Evolutionary conservation across 2,329 filamentous ascomycete species (phyloP), one percentile per base, ranked within the genome.

Genomic region (Cladosporium sp.): DNA sequence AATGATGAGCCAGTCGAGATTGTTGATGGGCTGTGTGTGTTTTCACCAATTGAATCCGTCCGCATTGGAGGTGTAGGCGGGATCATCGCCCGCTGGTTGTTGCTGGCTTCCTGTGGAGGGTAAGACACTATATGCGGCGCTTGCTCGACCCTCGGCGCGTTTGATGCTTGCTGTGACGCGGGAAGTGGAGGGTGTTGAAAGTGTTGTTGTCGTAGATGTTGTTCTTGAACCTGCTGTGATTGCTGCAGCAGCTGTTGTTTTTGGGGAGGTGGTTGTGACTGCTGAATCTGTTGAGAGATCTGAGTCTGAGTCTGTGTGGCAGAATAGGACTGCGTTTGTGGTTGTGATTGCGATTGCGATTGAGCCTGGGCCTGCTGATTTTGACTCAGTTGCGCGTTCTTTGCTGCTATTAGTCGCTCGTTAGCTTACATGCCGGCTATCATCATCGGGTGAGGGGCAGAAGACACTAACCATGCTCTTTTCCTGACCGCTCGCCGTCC

Each of bases 51-150:
- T 4, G 86, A 84, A 63, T 93, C 89, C 34, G 87, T 84, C 59
- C 87, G 86, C 80, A 95, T 85, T 54, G 91, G 90, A 55, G 92
- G 90, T 43, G 90, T 95, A 17, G 89, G 89, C 55, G 91, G 90
- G 60, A 93, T 78, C 54, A 79, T 80, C 53, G 79, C 78, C 59
- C 80, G 69, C 54, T 70, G 66, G 61, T 72, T 72, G 68, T 65
- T 76, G 68, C 56, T 54, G 27, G 49, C 62, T 58, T 71, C 69
- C 53, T 57, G 61, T 38, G 61, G 54, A 20, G 56, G 29, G 50
- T 64, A 66, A n/a, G 64, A 53, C 30, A 61, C 60, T 57, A 48
- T 67, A 63, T 54, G 67, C 66, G 55, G 67, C 32, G 34, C n/a
- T 38, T 19, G 34, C 22, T 50, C 48, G 11, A 19, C n/a, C 20